A percentile compares a stretch with the other conserved stretches of the same genome.
Evolutionary conservation across 495 filamentous ascomycete species (phyloP).

Genomic region (Penicillium egyptiacum): DNA sequence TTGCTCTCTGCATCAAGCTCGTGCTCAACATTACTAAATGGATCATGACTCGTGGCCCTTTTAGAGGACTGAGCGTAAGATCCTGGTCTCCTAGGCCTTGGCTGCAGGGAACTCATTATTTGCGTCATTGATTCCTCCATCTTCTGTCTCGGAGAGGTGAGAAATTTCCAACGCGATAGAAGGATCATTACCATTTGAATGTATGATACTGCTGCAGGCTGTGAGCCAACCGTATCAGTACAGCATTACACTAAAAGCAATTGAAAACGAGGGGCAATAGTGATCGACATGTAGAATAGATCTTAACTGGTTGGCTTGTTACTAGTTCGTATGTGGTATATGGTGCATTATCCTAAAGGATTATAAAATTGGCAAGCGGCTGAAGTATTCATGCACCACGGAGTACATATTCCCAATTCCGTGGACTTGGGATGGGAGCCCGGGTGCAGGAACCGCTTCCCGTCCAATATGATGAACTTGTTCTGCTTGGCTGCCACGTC

Average conservation of each 20-base stretch:
- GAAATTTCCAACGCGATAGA: neutral
- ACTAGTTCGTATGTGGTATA: neutral
- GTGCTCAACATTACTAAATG: neutral
- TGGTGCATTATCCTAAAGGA: neutral
- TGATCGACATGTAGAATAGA: neutral
- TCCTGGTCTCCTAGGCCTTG: too few species aligned
- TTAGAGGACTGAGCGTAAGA: neutral
- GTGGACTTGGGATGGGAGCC: neutral
- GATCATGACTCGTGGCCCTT: too few species aligned
- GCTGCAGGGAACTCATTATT: neutral
- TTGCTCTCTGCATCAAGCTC: neutral
- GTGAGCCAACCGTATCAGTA: neutral
- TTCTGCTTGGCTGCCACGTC: neutral
- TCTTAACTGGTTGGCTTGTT: neutral
- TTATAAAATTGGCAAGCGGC: neutral
- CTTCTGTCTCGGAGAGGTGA: neutral
- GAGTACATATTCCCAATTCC: neutral
- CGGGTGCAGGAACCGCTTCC: neutral
- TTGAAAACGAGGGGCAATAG: neutral
- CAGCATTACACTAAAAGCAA: neutral
- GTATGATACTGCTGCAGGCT: neutral
- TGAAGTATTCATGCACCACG: neutral
- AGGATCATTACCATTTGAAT: neutral
- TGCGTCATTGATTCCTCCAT: neutral
- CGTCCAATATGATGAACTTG: neutral